These are phyloP conservation scores for Ceratobasidium sp. DNA, from an alignment of 1,284 basidiomycete genomes.

Conservation along the genomic window DNA sequence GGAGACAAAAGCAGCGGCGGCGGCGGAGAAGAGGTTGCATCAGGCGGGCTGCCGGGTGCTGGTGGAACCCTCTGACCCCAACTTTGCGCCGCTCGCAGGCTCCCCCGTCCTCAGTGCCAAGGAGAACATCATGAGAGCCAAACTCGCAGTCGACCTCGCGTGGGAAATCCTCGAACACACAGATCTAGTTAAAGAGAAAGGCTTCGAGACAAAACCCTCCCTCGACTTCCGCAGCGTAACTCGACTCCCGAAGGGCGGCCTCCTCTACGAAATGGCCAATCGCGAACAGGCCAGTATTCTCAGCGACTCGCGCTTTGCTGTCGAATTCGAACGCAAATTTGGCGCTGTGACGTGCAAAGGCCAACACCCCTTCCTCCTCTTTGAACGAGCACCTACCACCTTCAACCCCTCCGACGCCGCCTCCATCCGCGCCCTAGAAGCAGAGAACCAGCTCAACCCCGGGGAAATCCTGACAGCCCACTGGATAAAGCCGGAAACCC, in stretches of 20 bases:
- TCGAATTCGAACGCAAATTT: neutral
- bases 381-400: neutral
- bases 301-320: neutral
- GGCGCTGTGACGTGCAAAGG: neutral
- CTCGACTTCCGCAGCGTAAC: neutral
- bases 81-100: no score
- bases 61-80: no score
- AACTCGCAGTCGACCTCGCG: no score
- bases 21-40: no score
- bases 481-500: slow-evolving; percentile 7
- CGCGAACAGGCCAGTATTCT: neutral
- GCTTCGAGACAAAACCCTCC: neutral
- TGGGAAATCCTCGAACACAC: no score
- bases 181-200: no score
- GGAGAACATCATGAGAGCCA: no score
- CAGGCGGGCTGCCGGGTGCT: no score
- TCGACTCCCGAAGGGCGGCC: neutral
- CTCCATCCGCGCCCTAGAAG: neutral
- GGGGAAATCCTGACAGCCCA: neutral
- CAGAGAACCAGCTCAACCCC: neutral
- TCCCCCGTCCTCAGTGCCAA: no score
- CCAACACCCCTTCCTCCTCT: neutral
- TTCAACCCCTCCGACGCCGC: neutral
- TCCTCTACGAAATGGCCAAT: neutral
- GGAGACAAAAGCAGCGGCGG: no score